Evolutionary conservation across 345 rosid genomes (phyloP), one percentile per base, ranked within the genome.

Genomic region (Dipteronia sinensis): DNA sequence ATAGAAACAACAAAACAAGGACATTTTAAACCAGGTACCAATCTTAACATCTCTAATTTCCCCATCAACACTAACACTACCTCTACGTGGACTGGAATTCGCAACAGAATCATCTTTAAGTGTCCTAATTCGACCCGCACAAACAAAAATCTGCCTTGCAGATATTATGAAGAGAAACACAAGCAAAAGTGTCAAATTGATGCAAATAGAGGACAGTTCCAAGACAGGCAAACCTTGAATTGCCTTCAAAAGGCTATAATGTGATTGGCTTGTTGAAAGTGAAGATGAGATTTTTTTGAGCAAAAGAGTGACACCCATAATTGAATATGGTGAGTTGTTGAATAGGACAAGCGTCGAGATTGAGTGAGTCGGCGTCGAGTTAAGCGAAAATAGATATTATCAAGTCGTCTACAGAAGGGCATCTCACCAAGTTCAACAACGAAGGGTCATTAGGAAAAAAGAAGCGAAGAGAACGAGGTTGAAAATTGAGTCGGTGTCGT

Each of bases 131-230:
- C 94, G 82, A 73, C 93, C 87, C 8, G 82, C 82, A 65, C 95
- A 96, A 9, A 90, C 83, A 46, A 85, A 89, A 65, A 96, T 88
- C 81, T 85, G 89, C 79, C 88, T 89, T 0, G 86, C 88, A 56
- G 95, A 91, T 78, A 94, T 67, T 59, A 92, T 27, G 73, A 91
- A 83, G 76, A 97, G 91, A 82, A 84, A 91, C 10, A 87, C 87
- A 7, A 93, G 81, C 51, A 88, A 82, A 67, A 94, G 94, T 34
- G 90, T 76, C 80, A 90, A 86, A 85, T 94, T 91, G 81, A 90
- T 75, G 84, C 90, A 88, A 71, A 94, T 77, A 12, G 98, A 91
- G 61, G 87, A 87, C n/a, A 94, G 87, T 76, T 97, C 97, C 84
- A 90, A 76, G 0, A 85, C 2, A 27, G 93, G 92, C 47, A 92